Percentiles rank a stretch among this genome's conserved stretches.
phyloP scores from a whole-genome alignment of 305 asterid genomes.

The Withania somnifera region DNA sequence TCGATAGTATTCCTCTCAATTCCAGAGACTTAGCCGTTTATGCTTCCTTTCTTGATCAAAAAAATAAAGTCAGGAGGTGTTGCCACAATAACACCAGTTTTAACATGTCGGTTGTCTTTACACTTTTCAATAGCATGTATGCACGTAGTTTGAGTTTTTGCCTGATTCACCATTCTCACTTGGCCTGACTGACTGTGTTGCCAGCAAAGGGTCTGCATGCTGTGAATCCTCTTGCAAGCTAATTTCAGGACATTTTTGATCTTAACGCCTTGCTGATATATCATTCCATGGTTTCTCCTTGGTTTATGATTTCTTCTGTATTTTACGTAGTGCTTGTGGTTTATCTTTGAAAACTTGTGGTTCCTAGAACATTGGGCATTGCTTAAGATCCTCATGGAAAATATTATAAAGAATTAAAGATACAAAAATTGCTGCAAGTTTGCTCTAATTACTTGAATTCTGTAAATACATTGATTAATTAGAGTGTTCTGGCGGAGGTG shows the following conservation, averaged over 20 bases:
- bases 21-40: background rate
- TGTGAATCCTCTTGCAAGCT: background rate
- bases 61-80: too few species aligned
- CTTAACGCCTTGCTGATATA: background rate
- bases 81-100: background rate
- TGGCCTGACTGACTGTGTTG: background rate
- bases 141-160: background rate
- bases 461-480: background rate
- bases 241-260: background rate
- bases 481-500: background rate
- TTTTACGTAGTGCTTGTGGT: background rate
- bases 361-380: background rate
- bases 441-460: background rate
- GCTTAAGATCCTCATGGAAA: background rate
- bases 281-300: background rate
- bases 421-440: background rate
- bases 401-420: background rate
- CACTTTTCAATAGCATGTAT: background rate
- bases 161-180: background rate
- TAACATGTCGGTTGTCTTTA: background rate
- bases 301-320: background rate
- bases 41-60: too few species aligned
- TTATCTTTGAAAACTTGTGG: background rate
- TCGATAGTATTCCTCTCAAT: background rate
- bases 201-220: background rate